These are phyloP conservation scores for Entelexis paramagnoliae DNA, from an alignment of 1,139 yeast genomes.

Conservation along the genomic window DNA sequence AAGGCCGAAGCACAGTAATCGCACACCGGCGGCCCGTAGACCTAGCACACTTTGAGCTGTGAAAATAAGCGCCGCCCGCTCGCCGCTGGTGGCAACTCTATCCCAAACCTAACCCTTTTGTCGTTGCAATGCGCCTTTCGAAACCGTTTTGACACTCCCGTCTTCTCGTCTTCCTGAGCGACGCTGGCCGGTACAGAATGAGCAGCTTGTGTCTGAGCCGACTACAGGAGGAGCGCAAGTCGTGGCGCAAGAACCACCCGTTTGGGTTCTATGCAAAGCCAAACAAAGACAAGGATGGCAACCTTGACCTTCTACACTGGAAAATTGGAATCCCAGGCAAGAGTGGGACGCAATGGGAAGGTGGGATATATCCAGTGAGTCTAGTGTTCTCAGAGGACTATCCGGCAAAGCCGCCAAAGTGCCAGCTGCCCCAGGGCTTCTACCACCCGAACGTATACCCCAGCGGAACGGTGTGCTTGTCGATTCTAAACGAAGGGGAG, in stretches of 20 bases:
- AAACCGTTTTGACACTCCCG: background rate
- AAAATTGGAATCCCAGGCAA: conserved; percentile 94
- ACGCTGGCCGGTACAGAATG: background rate
- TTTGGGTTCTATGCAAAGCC: conserved; percentile 96
- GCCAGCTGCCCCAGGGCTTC: conserved; percentile 74
- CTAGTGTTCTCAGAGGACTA: conserved; percentile 79
- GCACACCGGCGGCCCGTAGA: no score
- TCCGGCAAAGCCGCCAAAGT: conserved; percentile 94
- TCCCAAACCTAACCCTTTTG: conserved; percentile 3
- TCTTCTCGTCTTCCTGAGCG: background rate
- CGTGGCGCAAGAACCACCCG: conserved; percentile 98
- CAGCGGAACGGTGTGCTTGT: conserved; percentile 87
- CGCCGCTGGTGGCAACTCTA: background rate
- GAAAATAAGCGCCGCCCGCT: no score
- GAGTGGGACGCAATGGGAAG: conserved; percentile 74
- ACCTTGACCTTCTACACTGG: conserved; percentile 79
- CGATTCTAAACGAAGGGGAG: conserved; percentile 87
- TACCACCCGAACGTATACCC: conserved; percentile 97
- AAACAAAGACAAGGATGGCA: conserved; percentile 61
- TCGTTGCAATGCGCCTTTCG: background rate
- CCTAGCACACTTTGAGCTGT: no score
- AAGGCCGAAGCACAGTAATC: no score
- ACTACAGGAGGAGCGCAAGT: conserved; percentile 81
- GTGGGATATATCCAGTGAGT: conserved; percentile 79
- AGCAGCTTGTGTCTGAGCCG: conserved; percentile 74